A percentile compares a stretch with the other conserved stretches of the same genome.
Evolutionary conservation across 805 yeast genomes (phyloP).

Genomic region (Lachancea waltii): DNA sequence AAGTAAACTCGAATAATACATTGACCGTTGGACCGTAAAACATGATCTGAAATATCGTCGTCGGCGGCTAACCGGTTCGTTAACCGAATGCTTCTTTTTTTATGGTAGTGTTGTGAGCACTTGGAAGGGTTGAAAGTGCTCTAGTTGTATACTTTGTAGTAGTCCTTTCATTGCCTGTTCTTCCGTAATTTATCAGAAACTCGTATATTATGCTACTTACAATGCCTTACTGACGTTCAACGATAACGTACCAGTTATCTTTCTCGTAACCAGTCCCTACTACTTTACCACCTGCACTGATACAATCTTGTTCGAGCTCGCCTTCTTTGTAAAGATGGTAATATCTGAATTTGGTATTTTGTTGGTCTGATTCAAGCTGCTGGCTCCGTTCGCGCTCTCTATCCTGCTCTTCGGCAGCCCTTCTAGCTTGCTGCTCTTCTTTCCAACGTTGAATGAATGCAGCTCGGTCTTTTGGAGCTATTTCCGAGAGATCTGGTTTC

Average conservation of each 20-base stretch:
- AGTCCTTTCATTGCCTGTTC: no score
- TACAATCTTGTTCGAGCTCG: constrained; percentile 68
- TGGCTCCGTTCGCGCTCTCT: constrained; percentile 16
- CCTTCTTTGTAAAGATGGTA: constrained; percentile 85
- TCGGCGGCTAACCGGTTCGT: no score
- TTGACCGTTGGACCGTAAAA: no score
- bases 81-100: no score
- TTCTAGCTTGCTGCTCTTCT: constrained; percentile 22
- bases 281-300: constrained; percentile 61
- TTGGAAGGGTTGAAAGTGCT: no score
- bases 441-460: constrained; percentile 25
- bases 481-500: constrained; percentile 23
- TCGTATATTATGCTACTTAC: not conserved
- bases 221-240: constrained; percentile 13
- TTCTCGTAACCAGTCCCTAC: constrained; percentile 77
- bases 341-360: constrained; percentile 66
- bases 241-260: constrained; percentile 88
- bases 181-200: no score
- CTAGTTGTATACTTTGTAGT: no score
- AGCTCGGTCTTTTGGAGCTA: constrained; percentile 28
- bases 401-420: constrained; percentile 14
- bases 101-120: no score
- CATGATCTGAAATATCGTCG: no score
- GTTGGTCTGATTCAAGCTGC: constrained; percentile 19
- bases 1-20: no score